Conservation (phyloP, 2,329 filamentous ascomycete genomes). For the Phaeosphaeriaceae sp. region DNA sequence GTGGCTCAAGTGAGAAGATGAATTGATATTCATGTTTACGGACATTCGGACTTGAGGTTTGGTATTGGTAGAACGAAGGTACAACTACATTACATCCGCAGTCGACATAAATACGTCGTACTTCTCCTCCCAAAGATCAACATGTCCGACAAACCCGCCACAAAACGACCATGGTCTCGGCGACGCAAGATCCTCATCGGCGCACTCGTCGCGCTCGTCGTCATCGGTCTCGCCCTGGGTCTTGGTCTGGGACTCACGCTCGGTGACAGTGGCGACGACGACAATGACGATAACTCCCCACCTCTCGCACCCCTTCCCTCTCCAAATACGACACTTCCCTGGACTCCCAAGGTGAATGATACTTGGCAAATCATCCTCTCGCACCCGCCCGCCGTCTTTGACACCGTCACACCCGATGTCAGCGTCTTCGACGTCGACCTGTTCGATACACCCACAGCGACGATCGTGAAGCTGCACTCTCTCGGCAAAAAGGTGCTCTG, state of each 20-base stretch:
- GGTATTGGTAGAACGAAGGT: neutral
- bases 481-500: constrained; percentile 70
- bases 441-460: constrained; percentile 59
- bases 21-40: neutral
- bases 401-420: constrained; percentile 54
- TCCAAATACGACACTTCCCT: constrained; percentile 46
- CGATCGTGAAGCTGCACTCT: constrained; percentile 57
- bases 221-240: constrained; percentile 61
- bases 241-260: constrained; percentile 62
- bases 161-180: constrained; percentile 23
- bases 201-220: constrained; percentile 24
- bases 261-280: constrained; percentile 30
- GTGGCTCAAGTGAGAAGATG: neutral
- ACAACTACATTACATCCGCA: neutral
- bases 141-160: constrained; percentile 1
- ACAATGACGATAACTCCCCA: constrained; percentile 27
- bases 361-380: constrained; percentile 70
- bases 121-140: neutral
- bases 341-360: constrained; percentile 61
- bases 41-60: neutral
- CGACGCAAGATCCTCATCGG: constrained; percentile 37
- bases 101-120: neutral
- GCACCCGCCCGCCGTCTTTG: constrained; percentile 31
- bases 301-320: constrained; percentile 32
- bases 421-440: constrained; percentile 68